Percentiles rank a stretch among this genome's conserved stretches.
Evolutionary conservation across 2,329 filamentous ascomycete species (phyloP).

Genomic region (Colletotrichum sidae): DNA sequence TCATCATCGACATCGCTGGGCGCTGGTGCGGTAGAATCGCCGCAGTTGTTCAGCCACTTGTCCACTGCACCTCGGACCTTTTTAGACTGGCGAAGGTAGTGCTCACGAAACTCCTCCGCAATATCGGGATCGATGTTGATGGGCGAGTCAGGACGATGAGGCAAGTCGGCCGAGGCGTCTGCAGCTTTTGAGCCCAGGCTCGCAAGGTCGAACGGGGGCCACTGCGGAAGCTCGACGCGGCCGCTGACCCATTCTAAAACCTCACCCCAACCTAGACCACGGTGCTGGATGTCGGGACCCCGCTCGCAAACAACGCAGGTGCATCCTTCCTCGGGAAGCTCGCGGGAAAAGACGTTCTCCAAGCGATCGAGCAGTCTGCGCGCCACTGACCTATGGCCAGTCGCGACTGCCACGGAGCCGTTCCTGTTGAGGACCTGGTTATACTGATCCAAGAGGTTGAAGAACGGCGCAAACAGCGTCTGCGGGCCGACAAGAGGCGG

Average conservation of each 20-base stretch:
- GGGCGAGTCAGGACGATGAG: conserved; percentile 68
- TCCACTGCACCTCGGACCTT: conserved; percentile 94
- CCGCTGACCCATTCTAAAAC: conserved; percentile 94
- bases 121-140: conserved; percentile 91
- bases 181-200: conserved; percentile 71
- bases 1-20: conserved; percentile 94
- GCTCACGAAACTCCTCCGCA: conserved; percentile 90
- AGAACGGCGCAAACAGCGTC: conserved; percentile 84
- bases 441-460: conserved; percentile 87
- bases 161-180: conserved; percentile 69
- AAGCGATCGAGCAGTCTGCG: conserved; percentile 88
- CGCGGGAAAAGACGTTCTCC: conserved; percentile 93
- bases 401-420: conserved; percentile 93
- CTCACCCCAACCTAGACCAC: conserved; percentile 92
- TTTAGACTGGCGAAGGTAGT: conserved; percentile 91
- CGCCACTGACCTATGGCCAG: conserved; percentile 94
- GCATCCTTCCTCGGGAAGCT: conserved; percentile 89
- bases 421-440: conserved; percentile 82
- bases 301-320: conserved; percentile 84
- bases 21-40: conserved; percentile 77
- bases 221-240: conserved; percentile 83
- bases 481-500: conserved; percentile 75
- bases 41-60: conserved; percentile 86
- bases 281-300: conserved; percentile 66
- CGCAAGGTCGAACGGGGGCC: conserved; percentile 87